Evolutionary conservation across 768 basidiomycete genomes (phyloP), one percentile per base, ranked within the genome.

Genomic region (Cystofilobasidium capitatum): DNA sequence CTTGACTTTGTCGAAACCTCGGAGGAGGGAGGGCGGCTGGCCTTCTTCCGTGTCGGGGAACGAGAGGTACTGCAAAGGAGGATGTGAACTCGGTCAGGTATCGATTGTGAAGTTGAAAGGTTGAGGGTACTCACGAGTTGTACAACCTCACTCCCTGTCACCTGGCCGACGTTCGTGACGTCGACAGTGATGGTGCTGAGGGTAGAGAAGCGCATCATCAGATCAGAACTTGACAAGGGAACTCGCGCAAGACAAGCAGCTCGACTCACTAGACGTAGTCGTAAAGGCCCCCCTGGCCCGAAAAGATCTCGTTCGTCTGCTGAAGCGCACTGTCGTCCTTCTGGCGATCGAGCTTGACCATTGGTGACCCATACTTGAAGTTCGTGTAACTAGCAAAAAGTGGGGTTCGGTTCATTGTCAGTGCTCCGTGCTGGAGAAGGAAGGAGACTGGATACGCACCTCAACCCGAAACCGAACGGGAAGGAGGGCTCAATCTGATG

Each of bases 401-500:
- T 7, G 33, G 12, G 29, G 8, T 9, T 10, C 7, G n/a, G n/a
- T n/a, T n/a, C n/a, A n/a, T n/a, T n/a, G n/a, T n/a, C n/a, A n/a
- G n/a, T n/a, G n/a, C n/a, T n/a, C n/a, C n/a, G n/a, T 60, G 40
- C 66, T 66, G 26, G 70, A 69, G 55, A 72, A 69, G 55, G 73
- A 70, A 45, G n/a, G n/a, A 75, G 76, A 0, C 65, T 69, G 2
- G 75, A 71, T 29, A 33, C 64, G 59, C 75, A 77, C 62, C 73
- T 74, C 61, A 69, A 17, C 3, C 67, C 67, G 20, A 58, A 64
- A 22, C 67, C 67, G 33, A 64, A 69, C 33, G 42, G 47, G 72
- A 85, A 76, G 26, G 75, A 70, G 1, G 76, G 76, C 14, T 65
- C 71, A 39, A 74, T 73, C 76, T 83, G 77, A 67, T 86, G 81